Conservation (phyloP, 257 asterid genomes). For the Lycium ferocissimum region DNA sequence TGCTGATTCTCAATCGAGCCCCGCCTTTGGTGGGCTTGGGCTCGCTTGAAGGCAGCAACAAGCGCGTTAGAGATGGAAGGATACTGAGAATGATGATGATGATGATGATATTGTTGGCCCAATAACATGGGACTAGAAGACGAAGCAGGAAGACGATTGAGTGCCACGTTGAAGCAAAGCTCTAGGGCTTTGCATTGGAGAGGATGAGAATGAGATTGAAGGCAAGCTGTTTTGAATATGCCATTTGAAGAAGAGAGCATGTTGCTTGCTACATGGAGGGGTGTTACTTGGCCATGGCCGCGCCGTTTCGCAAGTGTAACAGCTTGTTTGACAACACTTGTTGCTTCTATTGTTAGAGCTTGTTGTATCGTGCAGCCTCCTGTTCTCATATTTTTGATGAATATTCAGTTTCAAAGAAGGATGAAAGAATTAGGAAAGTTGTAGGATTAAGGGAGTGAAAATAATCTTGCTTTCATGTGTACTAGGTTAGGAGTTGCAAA, state of each 20-base stretch:
- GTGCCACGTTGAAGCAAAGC: conserved; percentile 94
- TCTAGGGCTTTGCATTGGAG: conserved; percentile 93
- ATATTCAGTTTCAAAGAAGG: not conserved
- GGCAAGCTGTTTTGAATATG: conserved; percentile 66
- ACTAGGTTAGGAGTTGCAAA: not conserved
- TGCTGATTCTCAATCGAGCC: conserved; percentile 72
- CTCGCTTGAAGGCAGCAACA: conserved; percentile 94
- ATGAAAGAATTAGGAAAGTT: conserved; percentile 28
- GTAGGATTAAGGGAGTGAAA: conserved; percentile 26
- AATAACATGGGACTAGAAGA: conserved; percentile 48
- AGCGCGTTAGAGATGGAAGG: conserved; percentile 88
- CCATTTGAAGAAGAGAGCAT: conserved; percentile 72
- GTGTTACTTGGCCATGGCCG: conserved; percentile 95
- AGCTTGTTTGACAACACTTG: conserved; percentile 65
- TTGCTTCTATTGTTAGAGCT: conserved; percentile 62
- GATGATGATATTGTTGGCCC: not conserved
- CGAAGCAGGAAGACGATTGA: conserved; percentile 80
- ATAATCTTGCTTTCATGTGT: conserved; percentile 29
- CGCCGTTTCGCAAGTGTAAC: conserved; percentile 74
- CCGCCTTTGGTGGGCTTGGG: conserved; percentile 91
- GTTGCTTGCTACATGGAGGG: conserved; percentile 85
- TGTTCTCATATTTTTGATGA: conserved; percentile 59
- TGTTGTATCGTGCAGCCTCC: conserved; percentile 74
- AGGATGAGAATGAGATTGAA: conserved; percentile 80
- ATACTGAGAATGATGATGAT: conserved; percentile 39